Base-by-base conservation (phyloP, 2,329 filamentous ascomycete genomes). In the Fusarium keratoplasticum region DNA sequence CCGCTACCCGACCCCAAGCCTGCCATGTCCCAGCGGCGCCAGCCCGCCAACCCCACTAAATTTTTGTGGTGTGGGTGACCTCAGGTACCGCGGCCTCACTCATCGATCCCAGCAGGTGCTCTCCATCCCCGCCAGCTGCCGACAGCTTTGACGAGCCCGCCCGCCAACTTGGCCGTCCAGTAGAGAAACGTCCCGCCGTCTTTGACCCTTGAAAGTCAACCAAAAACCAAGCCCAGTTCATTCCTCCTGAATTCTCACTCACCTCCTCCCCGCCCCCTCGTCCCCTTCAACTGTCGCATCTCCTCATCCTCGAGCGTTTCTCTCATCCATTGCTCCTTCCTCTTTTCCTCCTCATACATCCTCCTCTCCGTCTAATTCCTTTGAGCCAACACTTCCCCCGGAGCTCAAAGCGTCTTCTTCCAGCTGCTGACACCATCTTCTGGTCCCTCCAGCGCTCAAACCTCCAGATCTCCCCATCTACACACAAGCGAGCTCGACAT, bases 161-260 rank as follows among this genome's bases (percentile, higher is more conserved):
- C 59, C 42, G 38, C 58, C 36, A 42, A 61, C 36, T 57, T 29
- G 66, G 47, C 61, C 66, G 40, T 64, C 63, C 63, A 65, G 63
- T 58, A 74, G 54, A 74, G 76, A 54, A 54, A 54, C 50, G 50
- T 54, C 50, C 50, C 76, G 76, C 73, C 74, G 72, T 78, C 75
- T 70, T 75, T 44, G 63, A 75, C 72, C 72, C 72, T 74, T 74
- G 72, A 63, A 75, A 72, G 73, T 77, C 77, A 79, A 76, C 73
- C 69, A 72, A 71, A 71, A 78, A 77, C 71, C 74, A 74, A 77
- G 71, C 66, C 71, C 72, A 75, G 74, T 73, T 76, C 75, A 63
- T 69, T 75, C 76, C 76, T 79, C 76, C 76, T 79, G 78, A 79
- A 79, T 80, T 79, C 78, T 77, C 69, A 70, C 66, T 69, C 67